Base-by-base conservation (phyloP, 768 basidiomycete genomes). In the Rubroboletus pulcherrimus region DNA sequence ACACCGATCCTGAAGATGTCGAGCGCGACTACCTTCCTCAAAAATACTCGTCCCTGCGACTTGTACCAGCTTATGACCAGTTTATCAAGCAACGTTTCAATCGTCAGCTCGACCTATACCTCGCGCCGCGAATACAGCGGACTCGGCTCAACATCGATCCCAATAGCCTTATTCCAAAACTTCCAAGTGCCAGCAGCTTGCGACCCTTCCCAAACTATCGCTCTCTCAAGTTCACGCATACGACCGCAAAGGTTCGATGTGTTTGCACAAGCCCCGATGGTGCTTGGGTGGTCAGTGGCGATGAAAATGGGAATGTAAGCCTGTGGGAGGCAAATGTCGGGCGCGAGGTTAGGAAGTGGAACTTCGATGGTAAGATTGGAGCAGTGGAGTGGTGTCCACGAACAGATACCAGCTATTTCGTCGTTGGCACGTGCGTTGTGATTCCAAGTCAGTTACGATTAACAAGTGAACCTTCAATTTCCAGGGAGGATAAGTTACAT, bases 31-130 rank as follows among this genome's bases (percentile, higher is more conserved):
- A 89, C 73, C 81, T 97, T 37, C 92, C 97, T 30, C 79, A 87
- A 71, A 96, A 96, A 74, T 86, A 90, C 70, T 74, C 84, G 44
- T 79, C 92, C 1, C 75, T 99, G 47, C 89, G 97, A 30, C 83
- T 88, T 29, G 97, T 98, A 7, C 95, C 96, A 3, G 97, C 87
- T 4, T 98, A 94, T 72, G 81, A 88, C 63, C 81, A 83, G 54
- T 93, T 98, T 70, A 92, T 98, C 64, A 90, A 96, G 69, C 89
- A 98, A 59, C 84, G 93, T 44, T 98, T 98, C 72, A 84, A 82
- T 65, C 86, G 97, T 21, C 94, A 96, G 72, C 81, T 99, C 35
- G 97, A 99, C 71, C 78, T 99, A 19, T 99, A 99, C 69, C 85
- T 99, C 43, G 97, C 97, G 4, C 96, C 97, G 35, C 82, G 97